Conservation (phyloP, 108 stramenopile species). For the Nitzschia sp. region DNA sequence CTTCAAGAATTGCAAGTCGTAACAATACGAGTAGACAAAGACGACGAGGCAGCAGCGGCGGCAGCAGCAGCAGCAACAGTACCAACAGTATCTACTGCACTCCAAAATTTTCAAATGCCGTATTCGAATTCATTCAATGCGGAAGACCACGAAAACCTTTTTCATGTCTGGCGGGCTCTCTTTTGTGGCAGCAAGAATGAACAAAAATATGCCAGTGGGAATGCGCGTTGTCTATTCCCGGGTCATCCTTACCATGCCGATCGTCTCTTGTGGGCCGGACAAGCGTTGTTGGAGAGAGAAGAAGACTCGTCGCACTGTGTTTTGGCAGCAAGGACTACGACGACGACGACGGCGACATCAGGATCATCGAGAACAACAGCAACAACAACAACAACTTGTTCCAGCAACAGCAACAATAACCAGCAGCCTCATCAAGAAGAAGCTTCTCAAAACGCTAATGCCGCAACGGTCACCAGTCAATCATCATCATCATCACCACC, state of each 20-base stretch:
- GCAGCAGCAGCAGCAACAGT: no score
- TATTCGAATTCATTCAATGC: no score
- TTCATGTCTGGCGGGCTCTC: neutral
- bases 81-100: no score
- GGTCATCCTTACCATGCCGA: neutral
- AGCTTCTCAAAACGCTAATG: no score
- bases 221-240: neutral
- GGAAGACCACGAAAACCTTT: neutral
- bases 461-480: no score
- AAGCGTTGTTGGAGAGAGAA: no score
- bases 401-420: neutral
- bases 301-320: neutral
- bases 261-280: neutral
- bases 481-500: no score
- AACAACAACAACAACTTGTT: neutral
- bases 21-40: no score
- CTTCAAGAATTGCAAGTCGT: no score
- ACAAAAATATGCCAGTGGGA: neutral
- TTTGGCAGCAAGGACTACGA: neutral
- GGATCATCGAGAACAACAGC: neutral
- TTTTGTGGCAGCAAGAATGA: neutral
- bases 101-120: no score
- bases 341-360: neutral
- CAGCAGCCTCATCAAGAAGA: neutral
- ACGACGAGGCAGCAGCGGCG: no score